These are phyloP conservation scores for Microdochium bolleyi DNA, from an alignment of 2,329 filamentous ascomycete genomes.

Conservation along the genomic window DNA sequence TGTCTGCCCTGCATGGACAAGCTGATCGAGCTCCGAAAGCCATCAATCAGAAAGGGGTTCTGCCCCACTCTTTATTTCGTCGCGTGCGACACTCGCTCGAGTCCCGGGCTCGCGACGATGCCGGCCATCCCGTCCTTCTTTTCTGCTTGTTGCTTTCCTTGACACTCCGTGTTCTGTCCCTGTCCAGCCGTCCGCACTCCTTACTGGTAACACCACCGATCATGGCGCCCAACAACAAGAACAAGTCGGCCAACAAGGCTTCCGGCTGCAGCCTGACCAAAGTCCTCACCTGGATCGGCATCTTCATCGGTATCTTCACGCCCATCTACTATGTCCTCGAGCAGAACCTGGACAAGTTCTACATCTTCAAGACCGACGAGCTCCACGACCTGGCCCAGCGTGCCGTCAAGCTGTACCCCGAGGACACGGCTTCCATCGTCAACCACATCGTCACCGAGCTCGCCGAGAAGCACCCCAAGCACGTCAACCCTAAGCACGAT, in stretches of 20 bases:
- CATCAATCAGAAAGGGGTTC: background rate
- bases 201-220: background rate
- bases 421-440: constrained; percentile 65
- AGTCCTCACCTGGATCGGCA: constrained; percentile 39
- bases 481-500: constrained; percentile 51
- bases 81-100: background rate
- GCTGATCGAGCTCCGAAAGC: background rate
- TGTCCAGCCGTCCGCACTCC: background rate
- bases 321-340: constrained; percentile 48
- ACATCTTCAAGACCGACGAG: constrained; percentile 64
- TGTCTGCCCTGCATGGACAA: background rate
- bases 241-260: constrained; percentile 1
- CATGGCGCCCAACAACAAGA: constrained; percentile 9
- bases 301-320: constrained; percentile 46
- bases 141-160: background rate
- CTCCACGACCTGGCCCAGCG: constrained; percentile 61
- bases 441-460: constrained; percentile 64
- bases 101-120: background rate
- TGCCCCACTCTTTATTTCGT: background rate
- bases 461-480: constrained; percentile 35
- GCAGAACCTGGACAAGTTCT: constrained; percentile 55
- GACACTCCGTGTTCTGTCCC: background rate
- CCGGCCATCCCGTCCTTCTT: background rate
- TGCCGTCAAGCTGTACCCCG: constrained; percentile 61
- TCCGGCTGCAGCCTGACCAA: constrained; percentile 16